Evolutionary conservation across 257 asterid species (phyloP).

Genomic region (Solanum tarijense): DNA sequence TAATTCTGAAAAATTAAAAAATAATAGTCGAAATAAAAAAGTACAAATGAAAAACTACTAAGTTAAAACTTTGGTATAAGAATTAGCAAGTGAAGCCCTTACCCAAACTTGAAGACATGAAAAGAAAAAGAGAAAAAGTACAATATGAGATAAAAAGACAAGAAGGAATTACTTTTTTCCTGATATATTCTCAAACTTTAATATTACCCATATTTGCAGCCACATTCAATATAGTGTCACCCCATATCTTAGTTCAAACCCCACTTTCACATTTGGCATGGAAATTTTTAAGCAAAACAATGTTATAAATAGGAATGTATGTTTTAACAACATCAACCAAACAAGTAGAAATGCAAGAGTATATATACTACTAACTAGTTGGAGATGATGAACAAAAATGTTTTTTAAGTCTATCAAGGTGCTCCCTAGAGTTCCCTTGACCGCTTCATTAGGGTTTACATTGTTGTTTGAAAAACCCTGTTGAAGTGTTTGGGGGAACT

Average conservation of each 20-base stretch:
- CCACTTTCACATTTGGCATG: neutral
- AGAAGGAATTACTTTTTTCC: too few species aligned
- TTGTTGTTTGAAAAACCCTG: neutral
- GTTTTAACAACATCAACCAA: neutral
- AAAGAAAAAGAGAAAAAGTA: too few species aligned
- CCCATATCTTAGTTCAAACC: neutral
- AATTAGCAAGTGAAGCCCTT: too few species aligned
- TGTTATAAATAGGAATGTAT: neutral
- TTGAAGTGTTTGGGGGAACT: slow-evolving; percentile 32
- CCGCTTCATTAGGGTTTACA: too few species aligned
- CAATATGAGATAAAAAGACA: too few species aligned
- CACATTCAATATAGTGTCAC: neutral
- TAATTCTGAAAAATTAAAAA: neutral
- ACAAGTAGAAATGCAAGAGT: neutral
- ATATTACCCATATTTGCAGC: neutral
- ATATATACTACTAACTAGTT: too few species aligned
- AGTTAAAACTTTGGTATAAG: too few species aligned
- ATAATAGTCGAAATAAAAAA: neutral
- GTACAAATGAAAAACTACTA: neutral
- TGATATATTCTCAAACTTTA: neutral
- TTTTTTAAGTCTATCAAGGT: too few species aligned
- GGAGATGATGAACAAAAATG: too few species aligned
- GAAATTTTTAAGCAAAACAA: neutral
- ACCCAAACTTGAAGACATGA: too few species aligned
- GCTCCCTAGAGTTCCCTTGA: too few species aligned